Evolutionary conservation across 169 alveolate genomes (phyloP), one percentile per base, ranked within the genome.

Genomic region (Eimeria nieschulzi): DNA sequence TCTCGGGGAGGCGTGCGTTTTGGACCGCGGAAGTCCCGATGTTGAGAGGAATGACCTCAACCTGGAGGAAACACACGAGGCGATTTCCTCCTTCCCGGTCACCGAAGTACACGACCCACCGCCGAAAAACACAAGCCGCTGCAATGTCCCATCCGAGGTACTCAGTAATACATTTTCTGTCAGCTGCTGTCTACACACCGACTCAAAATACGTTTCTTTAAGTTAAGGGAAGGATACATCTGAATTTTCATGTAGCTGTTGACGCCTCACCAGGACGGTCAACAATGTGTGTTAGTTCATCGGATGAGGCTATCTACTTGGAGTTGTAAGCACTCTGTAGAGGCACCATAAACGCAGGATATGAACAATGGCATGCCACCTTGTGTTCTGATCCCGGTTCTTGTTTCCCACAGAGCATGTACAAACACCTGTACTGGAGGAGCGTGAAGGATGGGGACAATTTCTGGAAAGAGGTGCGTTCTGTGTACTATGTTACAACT

Each of bases 391-490:
- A 64, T 7, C 12, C 73, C 46, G 7, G 71, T 12, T 71, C 17
- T 17, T 23, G 5, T 6, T 46, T 53, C 7, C 17, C 21, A 15
- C 94, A 91, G 94, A 91, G 80, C 59, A 83, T 66, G 80, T 92
- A 92, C 90, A 79, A 86, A 70, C 85, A 87, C 56, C 90, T 92
- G 76, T 86, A 92, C 86, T 66, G 84, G 84, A 75, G 93, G 46
- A 85, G 93, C 53, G 17, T 92, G 54, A 64, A 72, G 1, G 95
- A 92, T 54, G 78, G 93, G 13, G 93, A 92, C 63, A 63, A 71
- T 55, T 92, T 92, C 82, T 92, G 95, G 95, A 72, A 61, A 12
- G 94, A 92, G 90, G 94, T 91, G 39, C 46, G 46, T 33, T 33
- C 3, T 33, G 3, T 3, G 46, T 3, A 33, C 46, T 33, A 33